Evolutionary conservation across 75 land plant genomes (phyloP).

Genomic region (Pinus taeda): DNA sequence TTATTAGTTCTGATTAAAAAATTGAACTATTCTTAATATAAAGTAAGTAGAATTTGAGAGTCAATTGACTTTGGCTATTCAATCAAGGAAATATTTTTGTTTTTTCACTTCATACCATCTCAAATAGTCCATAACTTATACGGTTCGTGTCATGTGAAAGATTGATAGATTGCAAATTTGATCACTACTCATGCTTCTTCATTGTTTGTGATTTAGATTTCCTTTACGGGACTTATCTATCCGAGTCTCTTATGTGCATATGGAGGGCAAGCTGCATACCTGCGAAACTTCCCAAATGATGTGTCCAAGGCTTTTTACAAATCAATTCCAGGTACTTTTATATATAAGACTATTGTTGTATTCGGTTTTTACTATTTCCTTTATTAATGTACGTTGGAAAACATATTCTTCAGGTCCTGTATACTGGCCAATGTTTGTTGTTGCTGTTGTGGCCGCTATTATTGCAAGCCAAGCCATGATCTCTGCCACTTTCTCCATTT

Average conservation of each 20-base stretch:
- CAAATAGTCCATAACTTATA: too few species aligned
- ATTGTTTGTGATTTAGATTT: constrained; percentile 29
- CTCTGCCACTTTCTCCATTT: constrained; percentile 51
- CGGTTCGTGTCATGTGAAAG: too few species aligned
- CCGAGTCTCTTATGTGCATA: constrained; percentile 63
- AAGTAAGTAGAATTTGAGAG: too few species aligned
- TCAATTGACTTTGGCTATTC: too few species aligned
- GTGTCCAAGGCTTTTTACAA: constrained; percentile 51
- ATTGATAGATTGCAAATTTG: neutral
- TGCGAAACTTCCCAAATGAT: constrained; percentile 25
- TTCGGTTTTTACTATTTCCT: neutral
- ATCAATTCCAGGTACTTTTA: constrained; percentile 52
- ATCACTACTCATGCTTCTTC: neutral
- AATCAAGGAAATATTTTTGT: too few species aligned
- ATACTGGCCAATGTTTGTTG: constrained; percentile 66
- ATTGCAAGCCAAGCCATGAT: constrained; percentile 78
- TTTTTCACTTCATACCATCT: too few species aligned
- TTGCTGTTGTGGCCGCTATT: constrained; percentile 53
- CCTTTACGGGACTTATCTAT: constrained; percentile 44
- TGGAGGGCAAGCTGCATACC: constrained; percentile 77
- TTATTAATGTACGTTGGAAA: neutral
- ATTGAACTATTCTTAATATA: too few species aligned
- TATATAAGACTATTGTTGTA: neutral
- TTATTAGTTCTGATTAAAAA: too few species aligned
- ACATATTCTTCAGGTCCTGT: constrained; percentile 23